Evolutionary conservation across 495 filamentous ascomycete species (phyloP), one percentile per base, ranked within the genome.

Genomic region (Darksidea phi): DNA sequence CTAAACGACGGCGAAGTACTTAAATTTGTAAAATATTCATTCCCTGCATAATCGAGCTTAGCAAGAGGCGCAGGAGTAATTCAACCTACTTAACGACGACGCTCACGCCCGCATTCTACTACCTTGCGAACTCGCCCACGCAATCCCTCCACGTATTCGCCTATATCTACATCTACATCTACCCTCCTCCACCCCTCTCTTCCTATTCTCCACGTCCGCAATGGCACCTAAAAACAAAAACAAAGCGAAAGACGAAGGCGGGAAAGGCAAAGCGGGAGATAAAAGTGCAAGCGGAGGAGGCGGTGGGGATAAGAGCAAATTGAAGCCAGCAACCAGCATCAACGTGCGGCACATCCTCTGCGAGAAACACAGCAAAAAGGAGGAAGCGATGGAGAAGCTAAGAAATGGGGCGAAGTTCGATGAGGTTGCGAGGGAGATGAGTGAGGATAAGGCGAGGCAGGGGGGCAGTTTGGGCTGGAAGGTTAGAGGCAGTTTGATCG

Each of bases 341-440:
- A 91, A 95, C 66, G 89, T 92, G 41, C 80, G 92, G 18, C 92
- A 97, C 74, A 95, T 97, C 67, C 78, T 97, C 64, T 96, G 91
- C 71, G 88, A 90, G 71, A 97, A 97, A 73, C 84, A 91, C 73
- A 77, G 81, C 42, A 91, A 88, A 75, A 95, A 92, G 71, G 90
- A 96, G 76, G 89, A 94, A 72, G 92, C 91, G 0, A 72, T 96
- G 6, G 81, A 84, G 55, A 89, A 94, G 74, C 76, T 95, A 17
- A 79, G 80, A 46, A 85, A 84, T 26, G 91, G 91, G 7, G 80
- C 78, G 24, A 91, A 90, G 67, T 97, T 97, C 67, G 89, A 94
- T 65, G 87, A 89, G n/a, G 90, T 96, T 3, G 92, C 92, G 6
- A 79, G 83, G 61, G 85, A 91, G 70, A 92, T 86, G 64, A 91